Evolutionary conservation across 1,284 basidiomycete genomes (phyloP).

Genomic region (Tranzscheliella williamsii): DNA sequence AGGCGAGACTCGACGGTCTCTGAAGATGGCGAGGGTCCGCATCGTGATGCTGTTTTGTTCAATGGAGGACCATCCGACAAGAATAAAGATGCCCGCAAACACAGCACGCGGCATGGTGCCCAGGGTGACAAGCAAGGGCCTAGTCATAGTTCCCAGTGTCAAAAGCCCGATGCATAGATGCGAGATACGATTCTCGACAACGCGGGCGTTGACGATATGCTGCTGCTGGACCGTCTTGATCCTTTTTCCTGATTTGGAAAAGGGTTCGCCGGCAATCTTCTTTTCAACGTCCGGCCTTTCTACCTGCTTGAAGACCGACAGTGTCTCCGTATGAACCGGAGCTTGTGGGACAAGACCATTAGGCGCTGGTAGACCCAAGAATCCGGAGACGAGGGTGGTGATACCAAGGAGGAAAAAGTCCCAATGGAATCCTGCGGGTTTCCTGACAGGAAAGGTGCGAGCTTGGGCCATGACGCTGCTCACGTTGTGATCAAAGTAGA

Average conservation of each 20-base stretch:
- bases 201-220: conserved; percentile 47
- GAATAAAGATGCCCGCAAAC: conserved; percentile 59
- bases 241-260: conserved; percentile 39
- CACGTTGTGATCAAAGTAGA: conserved; percentile 71
- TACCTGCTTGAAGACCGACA: conserved; percentile 73
- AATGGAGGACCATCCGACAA: conserved; percentile 67
- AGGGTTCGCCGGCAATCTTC: conserved; percentile 62
- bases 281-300: conserved; percentile 27
- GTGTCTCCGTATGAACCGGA: conserved; percentile 85
- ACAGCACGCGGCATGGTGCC: conserved; percentile 55
- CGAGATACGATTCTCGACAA: conserved; percentile 56
- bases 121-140: conserved; percentile 56
- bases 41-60: conserved; percentile 80
- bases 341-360: conserved; percentile 93
- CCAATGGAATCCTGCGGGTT: conserved; percentile 90
- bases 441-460: conserved; percentile 82
- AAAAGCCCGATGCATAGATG: conserved; percentile 57
- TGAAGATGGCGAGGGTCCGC: conserved; percentile 79
- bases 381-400: conserved; percentile 86
- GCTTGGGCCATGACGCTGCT: conserved; percentile 81
- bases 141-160: conserved; percentile 59
- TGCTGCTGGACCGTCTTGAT: conserved; percentile 34
- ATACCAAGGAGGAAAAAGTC: conserved; percentile 76
- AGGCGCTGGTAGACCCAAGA: conserved; percentile 87
- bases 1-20: conserved; percentile 66